Base-by-base conservation (phyloP, 192 early-diverging fungal genomes). In the Spizellomyces sp. region DNA sequence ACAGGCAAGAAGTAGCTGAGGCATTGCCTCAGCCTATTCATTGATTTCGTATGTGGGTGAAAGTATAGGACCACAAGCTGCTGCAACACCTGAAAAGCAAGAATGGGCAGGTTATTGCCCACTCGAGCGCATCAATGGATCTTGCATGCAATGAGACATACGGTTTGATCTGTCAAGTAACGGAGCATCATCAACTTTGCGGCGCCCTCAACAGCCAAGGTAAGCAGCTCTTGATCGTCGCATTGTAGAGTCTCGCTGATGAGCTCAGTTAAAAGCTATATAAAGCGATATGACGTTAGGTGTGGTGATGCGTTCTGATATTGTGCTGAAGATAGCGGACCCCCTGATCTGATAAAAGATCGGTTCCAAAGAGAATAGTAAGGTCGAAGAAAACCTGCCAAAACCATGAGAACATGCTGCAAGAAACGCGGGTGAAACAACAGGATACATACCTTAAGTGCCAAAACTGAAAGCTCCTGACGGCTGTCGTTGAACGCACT, bases 1-100 rank as follows among this genome's bases (percentile, higher is more conserved):
- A 90, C 90, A 8, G 92, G 94, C 63, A 96, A 86, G 63, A 96
- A 96, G 73, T 94, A 96, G 21, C 83, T 86, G n/a, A 96, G 82
- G 68, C 94, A 96, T 73, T 95, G 94, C 1, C 91, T 82, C 62
- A 93, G 77, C 10, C 87, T 83, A 57, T 88, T 77, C 70, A 94
- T 94, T 44, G 59, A 69, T 9, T 70, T 77, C 7, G 90, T 93
- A 3, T 77, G 69, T 15, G 91, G 90, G 75, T 94, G 89, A 77
- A 91, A 95, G 78, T 95, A 96, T 15, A 94, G 74, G 0, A 93
- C 77, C n/a, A 94, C 78, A 74, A 96, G 71, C 71, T 87, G 80
- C 48, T 91, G 84, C 57, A 96, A 76, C 57, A 88, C 78, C 89
- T 92, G 5, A 68, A 78, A 22, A 43, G 21, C 41, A 68, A 46